Conservation (phyloP, 2,329 filamentous ascomycete species). For the Curvularia sp. region DNA sequence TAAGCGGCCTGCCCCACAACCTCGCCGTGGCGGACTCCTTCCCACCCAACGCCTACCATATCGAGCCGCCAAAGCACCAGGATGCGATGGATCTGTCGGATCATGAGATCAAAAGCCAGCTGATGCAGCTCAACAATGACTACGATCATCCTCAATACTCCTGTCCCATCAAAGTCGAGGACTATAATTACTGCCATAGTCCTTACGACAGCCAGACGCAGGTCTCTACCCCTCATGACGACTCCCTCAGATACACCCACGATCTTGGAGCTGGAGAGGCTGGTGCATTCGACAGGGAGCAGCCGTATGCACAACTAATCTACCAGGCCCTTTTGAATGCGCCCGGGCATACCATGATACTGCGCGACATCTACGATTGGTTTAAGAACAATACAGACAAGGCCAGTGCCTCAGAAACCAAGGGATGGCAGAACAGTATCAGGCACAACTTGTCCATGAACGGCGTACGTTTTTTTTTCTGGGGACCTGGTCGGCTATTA, state of each 20-base stretch:
- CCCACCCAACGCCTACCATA: conserved; percentile 43
- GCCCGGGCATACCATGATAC: conserved; percentile 72
- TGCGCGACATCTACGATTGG: conserved; percentile 91
- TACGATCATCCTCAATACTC: conserved; percentile 32
- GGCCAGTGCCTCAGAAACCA: conserved; percentile 62
- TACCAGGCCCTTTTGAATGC: conserved; percentile 75
- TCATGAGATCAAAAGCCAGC: conserved; percentile 26
- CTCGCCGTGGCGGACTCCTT: conserved; percentile 30
- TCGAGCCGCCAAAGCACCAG: conserved; percentile 37
- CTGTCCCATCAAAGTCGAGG: conserved; percentile 27
- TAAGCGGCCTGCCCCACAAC: conserved; percentile 25
- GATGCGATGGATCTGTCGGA: conserved; percentile 34
- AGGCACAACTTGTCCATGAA: conserved; percentile 98
- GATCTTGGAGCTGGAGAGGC: conserved; percentile 27
- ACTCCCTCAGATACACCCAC: conserved; percentile 14
- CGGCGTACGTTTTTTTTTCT: conserved; percentile 65
- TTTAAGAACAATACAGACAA: conserved; percentile 83
- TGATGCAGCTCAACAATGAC: conserved; percentile 37
- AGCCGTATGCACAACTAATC: conserved; percentile 84
- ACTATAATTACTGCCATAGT: conserved; percentile 26
- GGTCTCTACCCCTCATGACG: conserved; percentile 34
- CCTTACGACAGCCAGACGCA: conserved; percentile 34
- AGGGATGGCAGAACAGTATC: conserved; percentile 94
- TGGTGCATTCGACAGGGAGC: conserved; percentile 53
- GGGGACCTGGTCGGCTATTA: too few species aligned